Evolutionary conservation across 352 stramenopile species (phyloP), one percentile per base, ranked within the genome.

Genomic region (Phytophthora sp.): DNA sequence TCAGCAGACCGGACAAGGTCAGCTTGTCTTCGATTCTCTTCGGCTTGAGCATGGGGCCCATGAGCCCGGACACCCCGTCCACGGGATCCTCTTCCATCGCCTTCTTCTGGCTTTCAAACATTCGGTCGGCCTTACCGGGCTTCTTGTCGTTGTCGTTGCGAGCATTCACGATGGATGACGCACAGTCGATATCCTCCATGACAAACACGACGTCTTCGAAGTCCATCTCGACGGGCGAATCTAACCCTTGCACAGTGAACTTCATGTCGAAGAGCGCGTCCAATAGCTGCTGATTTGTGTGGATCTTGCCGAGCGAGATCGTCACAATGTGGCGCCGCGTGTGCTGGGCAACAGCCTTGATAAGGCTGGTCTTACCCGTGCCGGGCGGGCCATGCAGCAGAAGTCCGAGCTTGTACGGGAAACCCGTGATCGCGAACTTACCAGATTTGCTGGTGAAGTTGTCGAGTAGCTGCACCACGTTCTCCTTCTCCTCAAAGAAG

Each of bases 181-280:
- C 82, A 30, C 84, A 91, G 69, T 97, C 89, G 42, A 96, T 86
- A 74, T 96, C 87, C 59, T 97, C 88, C 80, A 97, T 94, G 17
- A 97, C 90, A 59, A 93, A 97, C 12, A 97, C 85, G n/a, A 95
- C 72, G 56, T 97, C 83, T 26, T 93, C 82, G 57, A 95, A 93
- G 12, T 34, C 60, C 46, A 96, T 79, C 32, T 77, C 74, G 1
- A 94, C 66, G 0, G 85, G 84, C 30, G 84, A 76, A 23, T 94
- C 83, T 31, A 89, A 54, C 0, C 76, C 85, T 0, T 82, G 53
- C 2, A 95, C 82, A 0, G 46, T 44, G 41, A 90, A 94, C n/a
- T 64, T 74, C 45, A 91, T 72, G 46, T 95, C 83, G 60, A 95
- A 94, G 23, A 95, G 72, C n/a, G 87, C 72, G 46, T 93, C 80